Base-by-base conservation (phyloP, 1,284 basidiomycete genomes). In the Ceratobasidium sp. region DNA sequence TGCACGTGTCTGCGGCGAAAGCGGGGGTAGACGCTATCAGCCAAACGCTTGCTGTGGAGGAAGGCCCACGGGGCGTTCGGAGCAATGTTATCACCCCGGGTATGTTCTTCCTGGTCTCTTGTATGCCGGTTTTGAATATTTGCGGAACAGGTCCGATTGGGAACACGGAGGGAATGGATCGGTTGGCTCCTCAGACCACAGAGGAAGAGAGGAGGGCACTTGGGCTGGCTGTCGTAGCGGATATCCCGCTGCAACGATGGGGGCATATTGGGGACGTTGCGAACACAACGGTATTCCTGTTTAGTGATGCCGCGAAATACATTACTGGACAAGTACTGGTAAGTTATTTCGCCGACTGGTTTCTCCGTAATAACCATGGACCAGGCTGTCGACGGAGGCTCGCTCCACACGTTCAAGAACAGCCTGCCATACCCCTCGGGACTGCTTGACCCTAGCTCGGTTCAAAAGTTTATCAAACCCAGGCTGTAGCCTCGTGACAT, bases 1-100 rank as follows among this genome's bases (percentile, higher is more conserved):
- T 89, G 3, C 96, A 98, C 79, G 94, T 97, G 7, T 94, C 93
- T 27, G 95, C 96, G 14, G 97, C 97, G 24, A 98, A 98, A 83
- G 96, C 96, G 0, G 97, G 89, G 9, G 89, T 98, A 43, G 96
- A 99, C 80, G 95, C 96, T 0, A 84, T 96, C 4, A 92, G 90
- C 73, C 85, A 88, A 9, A 94, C 94, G 1, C 83, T 98, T 27
- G 95, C 96, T 0, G 89, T 98, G 14, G 96, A 98, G 82, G 94
- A 98, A 84, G 96, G 95, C 1, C 96, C 96, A 6, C 88, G 90
- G 78, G 97, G 96, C n/a, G 90, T 98, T 43, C 90, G 96, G 68
- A 94, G 93, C 48, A 98, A 98, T 81, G 92, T 97, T 68, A 92
- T 98, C 78, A 90, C 95, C 0, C 96, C 96, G 4, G 96, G 92